Conservation (phyloP, 805 yeast genomes). For the Ogataea ganodermae region DNA sequence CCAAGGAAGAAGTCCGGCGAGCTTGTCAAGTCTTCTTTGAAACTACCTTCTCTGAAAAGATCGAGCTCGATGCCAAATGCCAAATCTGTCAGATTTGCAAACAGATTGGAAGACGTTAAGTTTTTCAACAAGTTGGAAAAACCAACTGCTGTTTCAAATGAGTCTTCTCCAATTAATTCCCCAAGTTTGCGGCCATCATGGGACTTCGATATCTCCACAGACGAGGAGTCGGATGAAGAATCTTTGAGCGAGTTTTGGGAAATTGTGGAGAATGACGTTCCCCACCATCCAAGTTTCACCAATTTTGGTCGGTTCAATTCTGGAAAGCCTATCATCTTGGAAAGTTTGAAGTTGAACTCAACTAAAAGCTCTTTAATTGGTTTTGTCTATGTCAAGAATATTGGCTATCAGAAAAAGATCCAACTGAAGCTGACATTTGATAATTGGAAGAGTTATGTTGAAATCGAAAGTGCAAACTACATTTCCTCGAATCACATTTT, state of each 20-base stretch:
- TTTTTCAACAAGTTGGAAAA: constrained; percentile 61
- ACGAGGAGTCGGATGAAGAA: constrained; percentile 31
- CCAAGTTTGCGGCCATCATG: constrained; percentile 27
- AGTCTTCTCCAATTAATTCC: constrained; percentile 47
- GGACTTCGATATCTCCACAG: constrained; percentile 27
- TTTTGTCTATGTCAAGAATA: constrained; percentile 40
- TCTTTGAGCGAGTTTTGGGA: constrained; percentile 30
- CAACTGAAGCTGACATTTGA: constrained; percentile 51
- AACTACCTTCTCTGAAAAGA: constrained; percentile 43
- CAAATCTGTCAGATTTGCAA: constrained; percentile 67
- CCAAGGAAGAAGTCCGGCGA: constrained; percentile 58
- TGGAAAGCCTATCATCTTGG: constrained; percentile 33
- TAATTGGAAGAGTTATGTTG: constrained; percentile 42
- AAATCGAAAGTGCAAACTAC: constrained; percentile 36
- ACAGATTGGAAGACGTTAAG: constrained; percentile 60
- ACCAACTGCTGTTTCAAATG: constrained; percentile 64
- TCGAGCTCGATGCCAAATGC: constrained; percentile 52
- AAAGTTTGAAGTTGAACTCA: constrained; percentile 40
- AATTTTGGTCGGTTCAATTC: constrained; percentile 36
- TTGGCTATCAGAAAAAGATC: constrained; percentile 42
- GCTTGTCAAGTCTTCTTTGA: constrained; percentile 48
- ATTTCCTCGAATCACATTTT: constrained; percentile 41
- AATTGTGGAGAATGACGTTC: constrained; percentile 34
- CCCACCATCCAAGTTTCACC: constrained; percentile 27
- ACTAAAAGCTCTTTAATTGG: constrained; percentile 47